Evolutionary conservation across 352 stramenopile species (phyloP), one percentile per base, ranked within the genome.

Genomic region (Pseudoperonospora humuli): DNA sequence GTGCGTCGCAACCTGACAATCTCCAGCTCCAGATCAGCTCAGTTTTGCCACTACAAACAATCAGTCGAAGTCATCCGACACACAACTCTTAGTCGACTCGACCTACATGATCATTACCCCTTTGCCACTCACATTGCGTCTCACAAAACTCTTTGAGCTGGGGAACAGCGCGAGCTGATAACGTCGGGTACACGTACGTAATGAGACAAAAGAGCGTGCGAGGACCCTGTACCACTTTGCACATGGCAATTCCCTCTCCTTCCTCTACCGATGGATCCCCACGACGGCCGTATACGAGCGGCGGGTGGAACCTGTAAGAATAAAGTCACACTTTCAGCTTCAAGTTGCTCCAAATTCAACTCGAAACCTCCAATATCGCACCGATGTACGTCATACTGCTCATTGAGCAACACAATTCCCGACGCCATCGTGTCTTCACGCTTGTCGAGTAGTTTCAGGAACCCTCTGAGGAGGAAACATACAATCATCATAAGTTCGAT

Each of bases 351-450:
- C 11, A 47, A 7, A 5, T 39, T 11, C 3, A 11, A 29, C 7
- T 17, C 34, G 29, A 39, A 41, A 11, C 10, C 5, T 1, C 19
- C 26, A 24, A 27, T 7, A 14, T 31, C 64, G 23, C 45, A 87
- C 75, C 75, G 71, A 43, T 90, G 78, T 28, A 91, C 75, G 48
- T 91, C 78, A 45, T 83, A 91, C 53, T 91, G 78, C 58, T 91
- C 78, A 18, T 70, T 77, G 4, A 82, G 55, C 23, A 86, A 41
- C 6, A 91, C 47, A 50, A 88, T 86, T 0, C 78, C 78, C 0
- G 70, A 67, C 13, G 63, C 74, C 45, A 91, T 86, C 21, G 78
- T 86, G 25, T 74, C 61, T 19, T 91, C 78, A 7, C 78, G 78
- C 67, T 85, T 86, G 58, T 80, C 64, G 24, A 84, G 86, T n/a